Evolutionary conservation across 2,329 filamentous ascomycete genomes (phyloP), one percentile per base, ranked within the genome.

Genomic region (Trichoderma polysporum): DNA sequence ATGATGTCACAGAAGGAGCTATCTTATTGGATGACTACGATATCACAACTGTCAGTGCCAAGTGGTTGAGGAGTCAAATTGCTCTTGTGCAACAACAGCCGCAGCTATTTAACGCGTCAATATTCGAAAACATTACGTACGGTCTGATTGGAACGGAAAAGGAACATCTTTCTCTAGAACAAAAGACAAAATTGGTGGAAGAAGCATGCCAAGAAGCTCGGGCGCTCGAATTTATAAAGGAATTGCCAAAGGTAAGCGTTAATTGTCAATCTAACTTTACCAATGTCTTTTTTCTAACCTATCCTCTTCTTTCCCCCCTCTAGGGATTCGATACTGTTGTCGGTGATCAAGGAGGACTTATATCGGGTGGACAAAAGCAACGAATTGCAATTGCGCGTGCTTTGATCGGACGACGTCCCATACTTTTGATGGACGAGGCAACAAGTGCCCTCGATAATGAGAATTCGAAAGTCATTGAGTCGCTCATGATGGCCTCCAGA

Each of bases 291-390:
- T 12, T 8, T 45, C 27, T 59, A 31, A 53, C 33, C 12, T 19
- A 53, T 22, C 17, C 15, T 22, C 4, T 27, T 52, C n/a, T 33
- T 27, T 1, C 4, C n/a, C n/a, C n/a, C n/a, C n/a, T n/a, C n/a
- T 15, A 79, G 75, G 85, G 84, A 4, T 91, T 90, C 70, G 80
- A 86, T 1, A 89, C 88, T 0, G 77, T 81, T 25, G 87, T 91
- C 4, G 89, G 89, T 1, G 88, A 89, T 70, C 85, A 86, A 57
- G 90, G 90, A 0, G 85, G 89, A 19, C 88, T 90, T 67, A 79
- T 93, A 1, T 91, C 88, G 1, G 91, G 91, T 27, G 91, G 91
- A 1, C 90, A 93, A 74, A 82, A 90, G 8, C 90, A 93, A 75
- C 86, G 89, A 25, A 85, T 92, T 37, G 89, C 90, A 9, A 93